These are phyloP conservation scores for Debaryomyces tyrocola DNA, from an alignment of 805 yeast genomes.

Conservation along the genomic window DNA sequence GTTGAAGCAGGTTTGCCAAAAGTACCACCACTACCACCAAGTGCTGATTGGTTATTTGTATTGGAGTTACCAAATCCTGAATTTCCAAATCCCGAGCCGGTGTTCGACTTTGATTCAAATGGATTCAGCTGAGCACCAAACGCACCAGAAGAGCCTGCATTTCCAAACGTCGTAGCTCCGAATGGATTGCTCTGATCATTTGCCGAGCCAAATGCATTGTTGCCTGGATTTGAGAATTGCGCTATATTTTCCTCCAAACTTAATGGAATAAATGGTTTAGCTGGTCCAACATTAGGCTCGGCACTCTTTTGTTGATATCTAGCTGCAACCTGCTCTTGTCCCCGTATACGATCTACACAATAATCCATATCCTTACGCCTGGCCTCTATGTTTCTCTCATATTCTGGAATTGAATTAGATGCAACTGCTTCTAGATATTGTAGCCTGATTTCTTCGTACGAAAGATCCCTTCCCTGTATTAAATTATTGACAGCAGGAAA, in stretches of 20 bases:
- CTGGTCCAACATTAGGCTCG: slow-evolving; percentile 16
- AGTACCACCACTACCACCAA: not conserved
- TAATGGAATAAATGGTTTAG: slow-evolving; percentile 29
- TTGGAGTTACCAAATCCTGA: slow-evolving; percentile 10
- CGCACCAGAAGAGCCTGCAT: slow-evolving; percentile 9
- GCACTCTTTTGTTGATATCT: slow-evolving; percentile 54
- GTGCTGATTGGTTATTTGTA: not conserved
- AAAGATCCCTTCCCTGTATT: slow-evolving; percentile 52
- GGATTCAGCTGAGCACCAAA: slow-evolving; percentile 1
- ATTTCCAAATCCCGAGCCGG: slow-evolving; percentile 9
- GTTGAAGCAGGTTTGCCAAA: slow-evolving; percentile 5
- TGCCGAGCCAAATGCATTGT: slow-evolving; percentile 10
- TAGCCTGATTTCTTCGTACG: slow-evolving; percentile 53
- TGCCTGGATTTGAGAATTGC: slow-evolving; percentile 12
- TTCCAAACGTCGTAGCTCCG: slow-evolving; percentile 6
- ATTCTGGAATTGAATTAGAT: slow-evolving; percentile 34
- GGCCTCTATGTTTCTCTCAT: slow-evolving; percentile 39
- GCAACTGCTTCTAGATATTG: slow-evolving; percentile 44
- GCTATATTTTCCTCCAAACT: slow-evolving; percentile 28
- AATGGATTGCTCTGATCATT: slow-evolving; percentile 9
- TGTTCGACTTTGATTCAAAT: slow-evolving; percentile 5
- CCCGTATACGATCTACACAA: slow-evolving; percentile 36
- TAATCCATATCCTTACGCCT: slow-evolving; percentile 49
- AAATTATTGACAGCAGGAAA: slow-evolving; percentile 49
- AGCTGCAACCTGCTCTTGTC: slow-evolving; percentile 51